Conservation (phyloP, 768 basidiomycete genomes). For the Amanita jacksonii region DNA sequence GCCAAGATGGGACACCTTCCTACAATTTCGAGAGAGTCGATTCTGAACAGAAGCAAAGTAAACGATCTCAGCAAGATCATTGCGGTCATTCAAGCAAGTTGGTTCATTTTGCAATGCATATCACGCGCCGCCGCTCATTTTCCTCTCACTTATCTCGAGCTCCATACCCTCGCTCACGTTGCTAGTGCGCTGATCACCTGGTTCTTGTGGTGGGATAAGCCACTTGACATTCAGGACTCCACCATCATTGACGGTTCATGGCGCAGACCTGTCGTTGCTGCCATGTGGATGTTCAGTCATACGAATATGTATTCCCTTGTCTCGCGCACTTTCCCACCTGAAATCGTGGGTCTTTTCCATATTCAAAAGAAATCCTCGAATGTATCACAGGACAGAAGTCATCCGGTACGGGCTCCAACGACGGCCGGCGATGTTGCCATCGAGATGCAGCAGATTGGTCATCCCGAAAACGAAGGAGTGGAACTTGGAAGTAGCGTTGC, state of each 20-base stretch:
- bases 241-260: constrained; percentile 4
- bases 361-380: not conserved
- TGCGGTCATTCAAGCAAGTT: constrained; percentile 15
- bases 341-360: not conserved
- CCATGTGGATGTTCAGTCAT: not conserved
- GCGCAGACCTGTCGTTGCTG: not conserved
- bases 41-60: constrained; percentile 19
- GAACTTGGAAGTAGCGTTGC: too few relatives aligned
- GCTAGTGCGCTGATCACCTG: constrained; percentile 10
- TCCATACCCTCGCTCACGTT: constrained; percentile 13
- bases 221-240: constrained; percentile 11
- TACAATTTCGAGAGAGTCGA: constrained; percentile 10
- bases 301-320: not conserved
- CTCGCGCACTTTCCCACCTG: not conserved
- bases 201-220: constrained; percentile 15
- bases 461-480: too few relatives aligned
- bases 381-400: too few relatives aligned
- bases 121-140: constrained; percentile 8
- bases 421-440: not conserved
- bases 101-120: constrained; percentile 15
- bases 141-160: constrained; percentile 12
- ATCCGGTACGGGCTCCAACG: too few relatives aligned
- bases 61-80: constrained; percentile 17
- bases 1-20: not conserved
- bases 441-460: too few relatives aligned